Evolutionary conservation across 768 basidiomycete genomes (phyloP), one percentile per base, ranked within the genome.

Genomic region (Termitomyces eurrhizus): DNA sequence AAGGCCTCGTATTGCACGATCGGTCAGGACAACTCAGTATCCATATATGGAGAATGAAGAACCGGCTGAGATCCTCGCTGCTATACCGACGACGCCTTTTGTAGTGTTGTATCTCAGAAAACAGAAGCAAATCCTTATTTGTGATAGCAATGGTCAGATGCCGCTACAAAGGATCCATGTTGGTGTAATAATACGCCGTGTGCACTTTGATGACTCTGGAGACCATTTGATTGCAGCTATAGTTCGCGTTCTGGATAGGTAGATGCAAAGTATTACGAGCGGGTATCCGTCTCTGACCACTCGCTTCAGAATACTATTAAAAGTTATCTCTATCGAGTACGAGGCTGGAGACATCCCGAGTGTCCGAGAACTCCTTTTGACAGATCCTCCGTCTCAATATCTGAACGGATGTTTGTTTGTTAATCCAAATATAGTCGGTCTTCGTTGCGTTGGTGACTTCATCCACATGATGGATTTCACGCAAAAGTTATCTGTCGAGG

Each of bases 391-490:
- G 2, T 21, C 54, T 12, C 18, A 32, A 3, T 32, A 55, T 8
- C 0, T 21, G 7, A 7, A 18, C 2, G 54, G 29, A 44, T 44
- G 41, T 29, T 29, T 63, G 24, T 65, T 65, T 45, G 37, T 63
- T 36, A 41, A 33, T 48, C 52, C 60, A 13, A 49, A 52, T 24
- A 16, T 58, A 2, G 53, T 63, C 21, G 64, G 62, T 33, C 21
- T 63, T 16, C 52, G 61, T 35, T 50, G 54, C 21, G 35, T 18
- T 42, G 4, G 6, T 6, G 37, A 44, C 5, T 44, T 4, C 37
- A 37, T 65, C 12, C 58, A 51, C 16, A 56, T 52, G 7, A 46
- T 60, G 21, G 52, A 65, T 44, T 63, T 57, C 35, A 16, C 21
- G 21, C 52, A 29, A 29, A 35, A 13, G 16, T 21, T 44, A 1